Evolutionary conservation across 352 stramenopile species (phyloP), one percentile per base, ranked within the genome.

Genomic region (Hyaloperonospora arabidopsidis): DNA sequence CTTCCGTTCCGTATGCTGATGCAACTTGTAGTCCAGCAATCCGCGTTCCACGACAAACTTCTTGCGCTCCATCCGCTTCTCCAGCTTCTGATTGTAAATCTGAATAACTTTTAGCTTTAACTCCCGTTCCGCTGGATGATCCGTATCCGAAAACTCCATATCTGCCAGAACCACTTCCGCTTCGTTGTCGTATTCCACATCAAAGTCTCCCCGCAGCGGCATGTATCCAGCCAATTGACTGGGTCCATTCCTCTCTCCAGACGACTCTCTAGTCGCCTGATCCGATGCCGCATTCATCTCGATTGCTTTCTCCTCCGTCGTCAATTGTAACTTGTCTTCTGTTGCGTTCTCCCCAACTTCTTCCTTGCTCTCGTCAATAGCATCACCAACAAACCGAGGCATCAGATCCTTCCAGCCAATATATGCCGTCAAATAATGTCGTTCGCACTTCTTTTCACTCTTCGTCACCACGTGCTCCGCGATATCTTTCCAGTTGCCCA

Each of bases 171-270:
- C 89, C 45, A 97, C 49, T 71, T 99, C 96, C 1, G 95, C 95
- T 45, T 98, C 95, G 57, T 99, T 98, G 51, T 98, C 92, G 68
- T 96, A 97, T 75, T 99, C 96, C 32, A 98, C 87, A 55, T 99
- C 96, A 77, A 98, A 98, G 58, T 98, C 95, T 10, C 93, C 89
- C 52, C 96, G 89, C 21, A 97, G 79, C 7, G 95, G 95, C 90
- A 98, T 98, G 72, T 98, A 99, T 15, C 96, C 96, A 0, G 87
- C 82, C 13, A 93, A 52, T 43, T 70, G 62, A 45, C 65, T 64
- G 0, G 60, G 46, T 25, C 47, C 58, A 45, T 44, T 62, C 22
- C 61, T 55, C 45, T 70, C 63, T 46, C 49, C 57, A 38, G 44
- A 50, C 14, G 22, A 54, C 15, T 28, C 45, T 65, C 41, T 60